Evolutionary conservation across 176 grass and related monocot genomes (phyloP).

Genomic region (Oryza australiensis): DNA sequence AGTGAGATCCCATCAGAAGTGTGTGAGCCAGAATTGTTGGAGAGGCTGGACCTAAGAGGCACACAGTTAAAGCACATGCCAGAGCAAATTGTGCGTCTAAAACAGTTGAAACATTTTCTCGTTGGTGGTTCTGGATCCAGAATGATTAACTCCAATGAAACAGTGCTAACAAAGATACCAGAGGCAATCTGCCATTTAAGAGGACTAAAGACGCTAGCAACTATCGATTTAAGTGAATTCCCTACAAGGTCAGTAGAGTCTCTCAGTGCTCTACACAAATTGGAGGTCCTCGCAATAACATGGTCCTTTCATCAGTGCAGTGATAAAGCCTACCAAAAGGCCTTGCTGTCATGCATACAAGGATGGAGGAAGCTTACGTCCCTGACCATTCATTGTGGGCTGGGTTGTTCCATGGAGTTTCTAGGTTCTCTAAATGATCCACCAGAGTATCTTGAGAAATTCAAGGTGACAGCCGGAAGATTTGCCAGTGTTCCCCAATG

Average conservation of each 20-base stretch:
- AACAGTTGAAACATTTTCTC: accelerated
- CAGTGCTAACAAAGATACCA: neutral
- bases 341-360: neutral
- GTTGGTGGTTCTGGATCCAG: neutral
- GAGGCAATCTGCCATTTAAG: too few relatives aligned
- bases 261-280: accelerated
- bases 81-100: neutral
- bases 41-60: neutral
- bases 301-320: slow-evolving; percentile 9
- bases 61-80: neutral
- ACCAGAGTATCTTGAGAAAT: neutral
- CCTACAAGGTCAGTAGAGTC: neutral
- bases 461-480: neutral
- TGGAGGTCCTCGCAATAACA: neutral
- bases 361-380: accelerated
- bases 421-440: neutral
- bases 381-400: neutral
- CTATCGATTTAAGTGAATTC: neutral
- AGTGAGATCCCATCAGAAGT: neutral
- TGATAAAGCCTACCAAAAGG: neutral
- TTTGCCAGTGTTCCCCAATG: neutral
- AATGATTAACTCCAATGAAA: neutral
- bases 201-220: neutral
- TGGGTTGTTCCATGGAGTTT: slow-evolving; percentile 9
- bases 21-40: accelerated